Evolutionary conservation across 345 rosid genomes (phyloP), one percentile per base, ranked within the genome.

Genomic region (Salix viminalis): DNA sequence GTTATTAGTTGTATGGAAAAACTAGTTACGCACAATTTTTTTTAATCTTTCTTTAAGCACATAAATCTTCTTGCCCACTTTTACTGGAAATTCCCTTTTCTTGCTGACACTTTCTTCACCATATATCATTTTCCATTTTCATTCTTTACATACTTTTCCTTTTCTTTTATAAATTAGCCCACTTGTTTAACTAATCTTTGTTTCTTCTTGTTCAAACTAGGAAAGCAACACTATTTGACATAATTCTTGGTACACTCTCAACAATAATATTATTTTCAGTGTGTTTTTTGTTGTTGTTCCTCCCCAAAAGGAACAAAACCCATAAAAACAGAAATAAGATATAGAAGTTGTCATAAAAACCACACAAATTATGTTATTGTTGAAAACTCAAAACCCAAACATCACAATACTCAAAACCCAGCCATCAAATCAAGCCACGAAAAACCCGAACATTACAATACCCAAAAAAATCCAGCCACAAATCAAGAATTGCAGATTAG

Each of bases 31-130:
- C 34, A 32, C 34, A 32, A 32, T 32, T 32, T 32, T 32, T 30
- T 41, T 44, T 58, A 16, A 6, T 50, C 30, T 60, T n/a, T 16
- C 46, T 67, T 60, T 23, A 2, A 14, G 21, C 34, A 7, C 42
- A 72, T 36, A n/a, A 3, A n/a, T 58, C 1, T 30, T 61, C 69
- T 80, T 79, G 48, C 64, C 79, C 79, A 79, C 76, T 78, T 85
- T 82, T 68, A 26, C 19, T 30, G 76, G 85, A 72, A 77, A 76
- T 70, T 65, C 78, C 77, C 46, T 82, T 1, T 80, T 67, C 77
- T 74, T 79, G 81, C 88, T 89, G 84, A 87, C 91, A 87, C 86
- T 90, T 81, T 76, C 80, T 64, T 83, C 85, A 69, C 65, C 23
- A 39, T 32, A 56, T 26, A 76, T 70, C 69, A 70, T 19, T 65